Base-by-base conservation (phyloP, 1,284 basidiomycete species). In the Ustanciosporium gigantosporum region DNA sequence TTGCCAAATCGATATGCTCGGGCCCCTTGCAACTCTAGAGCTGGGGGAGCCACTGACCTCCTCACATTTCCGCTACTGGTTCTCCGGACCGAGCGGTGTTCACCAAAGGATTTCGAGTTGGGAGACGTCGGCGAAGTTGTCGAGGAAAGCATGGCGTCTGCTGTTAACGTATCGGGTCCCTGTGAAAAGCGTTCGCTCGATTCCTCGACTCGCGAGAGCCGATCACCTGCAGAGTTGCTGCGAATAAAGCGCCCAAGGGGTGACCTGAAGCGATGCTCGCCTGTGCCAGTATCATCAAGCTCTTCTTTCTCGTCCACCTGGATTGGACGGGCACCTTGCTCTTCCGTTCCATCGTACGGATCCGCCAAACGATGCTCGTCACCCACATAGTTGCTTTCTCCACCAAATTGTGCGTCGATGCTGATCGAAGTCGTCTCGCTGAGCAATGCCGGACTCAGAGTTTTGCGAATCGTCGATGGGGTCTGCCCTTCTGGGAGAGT, bases 171-270 rank as follows among this genome's bases (percentile, higher is more conserved):
- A 15, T 55, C 51, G 6, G 44, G 13, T 13, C 43, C 36, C 11
- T 43, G 46, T 17, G 47, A 61, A 8, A 46, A 32, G 15, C 51
- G 47, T 29, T 56, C 47, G 38, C 58, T 55, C 24, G 44, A 29
- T 37, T 61, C 58, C 29, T 61, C 58, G 0, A 61, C 58, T 15
- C 58, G 51, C 19, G 58, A 61, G 5, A 56, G 58, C 21, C 58
- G 44, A 22, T 61, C 58, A 17, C 24, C 41, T 0, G 31, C 3
- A 20, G 41, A 8, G 13, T 46, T 36, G 29, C 38, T 31, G 17
- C 51, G 51, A 21, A 53, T 60, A 41, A 60, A 51, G 24, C 58
- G 58, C 6, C 47, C 44, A 11, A 46, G 36, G 1, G 51, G 58
- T 17, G 58, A 49, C 22, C 42, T 39, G 31, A 53, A 60, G 2